Conservation (phyloP, 2,329 filamentous ascomycete species). For the Phoma sp. region DNA sequence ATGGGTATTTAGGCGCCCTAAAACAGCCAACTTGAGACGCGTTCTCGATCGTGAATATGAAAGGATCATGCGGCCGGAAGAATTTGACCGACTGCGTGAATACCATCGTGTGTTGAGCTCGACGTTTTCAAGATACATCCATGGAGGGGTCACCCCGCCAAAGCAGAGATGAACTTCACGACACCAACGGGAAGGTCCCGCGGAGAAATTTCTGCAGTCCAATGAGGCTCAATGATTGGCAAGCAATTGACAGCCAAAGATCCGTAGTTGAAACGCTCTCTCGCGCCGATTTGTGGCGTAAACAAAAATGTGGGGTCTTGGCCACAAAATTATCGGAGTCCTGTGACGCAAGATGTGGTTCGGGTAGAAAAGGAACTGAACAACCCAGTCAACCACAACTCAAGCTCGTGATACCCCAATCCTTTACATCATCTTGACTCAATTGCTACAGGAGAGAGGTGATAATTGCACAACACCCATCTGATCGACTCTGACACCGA, state of each 20-base stretch:
- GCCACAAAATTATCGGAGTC: constrained; percentile 34
- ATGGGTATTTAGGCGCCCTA: background rate
- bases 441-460: constrained; percentile 1
- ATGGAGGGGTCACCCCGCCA: constrained; percentile 15
- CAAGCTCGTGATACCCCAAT: constrained; percentile 15
- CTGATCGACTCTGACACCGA: background rate
- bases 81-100: constrained; percentile 1
- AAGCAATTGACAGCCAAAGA: constrained; percentile 14
- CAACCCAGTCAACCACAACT: constrained; percentile 19
- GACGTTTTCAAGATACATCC: background rate
- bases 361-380: constrained; percentile 28
- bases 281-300: constrained; percentile 25
- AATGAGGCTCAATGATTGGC: constrained; percentile 19
- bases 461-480: constrained; percentile 3
- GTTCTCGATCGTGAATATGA: background rate
- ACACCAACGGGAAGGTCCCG: constrained; percentile 2
- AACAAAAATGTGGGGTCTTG: constrained; percentile 36
- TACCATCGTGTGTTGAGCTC: background rate
- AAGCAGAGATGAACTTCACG: background rate
- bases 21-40: background rate
- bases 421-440: constrained; percentile 12
- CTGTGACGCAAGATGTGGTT: constrained; percentile 30
- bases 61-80: constrained; percentile 4
- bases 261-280: constrained; percentile 20
- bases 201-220: constrained; percentile 22